Conservation (phyloP, 139 green algal genomes). For the Coelastrella sp. region DNA sequence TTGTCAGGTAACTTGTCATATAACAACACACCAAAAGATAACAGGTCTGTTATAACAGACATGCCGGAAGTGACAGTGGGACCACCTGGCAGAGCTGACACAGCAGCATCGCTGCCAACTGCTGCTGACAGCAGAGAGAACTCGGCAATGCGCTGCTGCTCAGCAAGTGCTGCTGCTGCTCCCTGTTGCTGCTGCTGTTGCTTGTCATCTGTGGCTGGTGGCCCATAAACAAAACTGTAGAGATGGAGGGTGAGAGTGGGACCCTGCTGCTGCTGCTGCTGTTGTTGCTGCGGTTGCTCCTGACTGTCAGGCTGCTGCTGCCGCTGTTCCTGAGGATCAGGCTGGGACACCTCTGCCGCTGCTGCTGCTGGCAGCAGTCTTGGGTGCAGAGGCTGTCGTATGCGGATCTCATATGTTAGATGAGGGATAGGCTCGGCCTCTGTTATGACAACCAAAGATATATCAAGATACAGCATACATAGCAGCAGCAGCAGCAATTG, state of each 20-base stretch:
- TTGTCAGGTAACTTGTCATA: neutral
- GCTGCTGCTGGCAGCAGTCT: conserved; percentile 9
- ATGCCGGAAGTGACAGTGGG: conserved; percentile 23
- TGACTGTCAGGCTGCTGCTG: neutral
- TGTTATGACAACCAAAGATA: too few species aligned
- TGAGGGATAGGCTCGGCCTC: conserved; percentile 29
- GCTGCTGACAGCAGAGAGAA: conserved; percentile 16
- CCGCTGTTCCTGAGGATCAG: neutral
- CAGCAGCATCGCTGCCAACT: conserved; percentile 11
- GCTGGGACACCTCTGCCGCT: conserved; percentile 2
- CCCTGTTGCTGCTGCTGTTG: neutral
- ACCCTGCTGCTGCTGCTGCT: conserved; percentile 9
- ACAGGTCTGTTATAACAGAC: neutral
- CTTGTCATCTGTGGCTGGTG: neutral
- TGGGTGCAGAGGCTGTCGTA: conserved; percentile 12
- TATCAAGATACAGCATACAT: too few species aligned
- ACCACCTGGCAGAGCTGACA: conserved; percentile 33
- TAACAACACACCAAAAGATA: conserved; percentile 47
- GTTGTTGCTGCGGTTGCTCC: neutral
- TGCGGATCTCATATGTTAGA: neutral
- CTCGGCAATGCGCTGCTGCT: neutral
- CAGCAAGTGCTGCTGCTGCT: neutral
- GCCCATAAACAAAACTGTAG: conserved; percentile 27
- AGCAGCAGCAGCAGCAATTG: conserved; percentile 23
- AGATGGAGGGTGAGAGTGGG: conserved; percentile 12